Evolutionary conservation across 768 basidiomycete genomes (phyloP).

Genomic region (Myochromella boudieri): DNA sequence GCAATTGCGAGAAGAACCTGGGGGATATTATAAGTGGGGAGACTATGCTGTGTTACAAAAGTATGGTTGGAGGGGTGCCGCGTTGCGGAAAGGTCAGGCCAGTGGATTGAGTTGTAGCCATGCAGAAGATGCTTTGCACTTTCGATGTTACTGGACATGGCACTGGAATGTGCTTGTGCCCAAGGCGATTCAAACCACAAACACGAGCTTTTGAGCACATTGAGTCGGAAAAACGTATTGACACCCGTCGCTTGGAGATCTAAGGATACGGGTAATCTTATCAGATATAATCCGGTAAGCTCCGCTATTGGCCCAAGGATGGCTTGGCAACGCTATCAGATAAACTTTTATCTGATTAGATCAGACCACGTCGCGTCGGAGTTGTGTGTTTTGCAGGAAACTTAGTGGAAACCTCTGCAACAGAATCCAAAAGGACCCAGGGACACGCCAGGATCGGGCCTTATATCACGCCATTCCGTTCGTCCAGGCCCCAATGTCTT

Average conservation of each 20-base stretch:
- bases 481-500: neutral
- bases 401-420: conserved; percentile 9
- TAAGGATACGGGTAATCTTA: conserved; percentile 27
- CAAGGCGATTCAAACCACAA: too few species aligned
- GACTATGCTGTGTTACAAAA: conserved; percentile 7
- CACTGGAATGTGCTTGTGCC: too few species aligned
- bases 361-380: conserved; percentile 18
- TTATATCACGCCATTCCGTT: conserved; percentile 12
- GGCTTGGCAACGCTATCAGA: conserved; percentile 26
- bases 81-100: conserved; percentile 30
- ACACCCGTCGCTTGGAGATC: conserved; percentile 14
- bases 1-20: conserved; percentile 23
- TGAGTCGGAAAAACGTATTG: neutral
- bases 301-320: conserved; percentile 21
- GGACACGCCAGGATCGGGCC: too few species aligned
- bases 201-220: conserved; percentile 7
- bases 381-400: conserved; percentile 12
- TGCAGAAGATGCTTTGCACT: conserved; percentile 16
- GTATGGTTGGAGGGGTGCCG: conserved; percentile 18
- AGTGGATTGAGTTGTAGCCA: conserved; percentile 29
- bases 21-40: conserved; percentile 8
- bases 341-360: conserved; percentile 25
- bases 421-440: too few species aligned
- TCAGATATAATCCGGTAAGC: conserved; percentile 30
- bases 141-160: neutral